phyloP scores from a whole-genome alignment of 306 rosid species.

The Cyamopsis tetragonoloba region DNA sequence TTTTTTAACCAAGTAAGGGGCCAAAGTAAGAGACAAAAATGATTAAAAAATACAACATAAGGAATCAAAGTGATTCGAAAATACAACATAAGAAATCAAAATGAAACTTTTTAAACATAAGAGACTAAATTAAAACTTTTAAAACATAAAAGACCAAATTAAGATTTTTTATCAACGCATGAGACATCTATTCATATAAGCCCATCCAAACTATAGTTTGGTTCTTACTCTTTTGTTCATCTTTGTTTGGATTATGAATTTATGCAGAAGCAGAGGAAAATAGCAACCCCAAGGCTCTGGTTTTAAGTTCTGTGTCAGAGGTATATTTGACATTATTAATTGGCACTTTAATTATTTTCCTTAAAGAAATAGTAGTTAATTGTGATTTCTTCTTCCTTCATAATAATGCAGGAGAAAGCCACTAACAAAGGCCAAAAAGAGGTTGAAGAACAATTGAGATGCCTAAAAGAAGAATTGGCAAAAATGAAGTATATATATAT shows the following conservation, averaged over 20 bases:
- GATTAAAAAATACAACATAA: too few relatives aligned
- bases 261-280: slow-evolving; percentile 19
- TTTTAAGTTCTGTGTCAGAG: slow-evolving; percentile 53
- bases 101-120: too few relatives aligned
- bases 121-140: too few relatives aligned
- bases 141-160: too few relatives aligned
- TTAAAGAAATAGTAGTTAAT: neutral
- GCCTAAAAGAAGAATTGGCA: slow-evolving; percentile 56
- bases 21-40: too few relatives aligned
- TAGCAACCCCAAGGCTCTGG: slow-evolving; percentile 29
- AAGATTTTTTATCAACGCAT: too few relatives aligned
- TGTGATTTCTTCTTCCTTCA: slow-evolving; percentile 4
- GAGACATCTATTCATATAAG: too few relatives aligned
- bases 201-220: too few relatives aligned
- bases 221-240: neutral
- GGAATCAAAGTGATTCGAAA: too few relatives aligned
- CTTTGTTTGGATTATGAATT: neutral
- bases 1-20: too few relatives aligned
- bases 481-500: slow-evolving; percentile 30
- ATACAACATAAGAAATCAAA: too few relatives aligned
- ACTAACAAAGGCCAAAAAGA: slow-evolving; percentile 23
- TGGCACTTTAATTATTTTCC: neutral
- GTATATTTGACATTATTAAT: slow-evolving; percentile 33
- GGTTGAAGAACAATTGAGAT: slow-evolving; percentile 53
- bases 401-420: slow-evolving; percentile 57